Percentiles rank a stretch among this genome's conserved stretches.
Evolutionary conservation across 331 rosid species (phyloP).

Genomic region (Spiraea crenata): DNA sequence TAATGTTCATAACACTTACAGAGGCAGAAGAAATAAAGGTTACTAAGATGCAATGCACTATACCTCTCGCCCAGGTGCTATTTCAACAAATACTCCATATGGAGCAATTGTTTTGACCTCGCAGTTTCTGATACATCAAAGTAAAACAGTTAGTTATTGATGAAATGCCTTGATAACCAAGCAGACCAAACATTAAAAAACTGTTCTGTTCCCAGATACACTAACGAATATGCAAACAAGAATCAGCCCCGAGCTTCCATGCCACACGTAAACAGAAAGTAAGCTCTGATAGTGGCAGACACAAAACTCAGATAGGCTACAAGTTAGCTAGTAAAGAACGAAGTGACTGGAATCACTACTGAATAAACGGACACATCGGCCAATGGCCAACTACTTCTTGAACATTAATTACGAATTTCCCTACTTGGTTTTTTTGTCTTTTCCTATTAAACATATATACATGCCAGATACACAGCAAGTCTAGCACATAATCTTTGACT

Average conservation of each 20-base stretch:
- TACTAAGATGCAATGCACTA: background rate
- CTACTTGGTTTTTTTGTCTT: background rate
- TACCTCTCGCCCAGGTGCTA: constrained; percentile 99
- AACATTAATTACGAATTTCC: too few relatives aligned
- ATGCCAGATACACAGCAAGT: background rate
- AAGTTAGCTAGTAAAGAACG: background rate
- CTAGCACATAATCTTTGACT: background rate
- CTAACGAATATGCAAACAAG: constrained; percentile 9
- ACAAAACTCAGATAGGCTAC: background rate
- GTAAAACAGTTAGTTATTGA: constrained; percentile 7
- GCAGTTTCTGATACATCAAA: constrained; percentile 61
- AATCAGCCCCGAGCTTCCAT: too few relatives aligned
- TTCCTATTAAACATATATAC: too few relatives aligned
- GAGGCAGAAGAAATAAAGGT: background rate
- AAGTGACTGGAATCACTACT: background rate
- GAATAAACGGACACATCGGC: background rate
- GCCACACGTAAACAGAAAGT: too few relatives aligned
- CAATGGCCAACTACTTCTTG: background rate
- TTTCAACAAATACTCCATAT: constrained; percentile 92
- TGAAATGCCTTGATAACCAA: background rate
- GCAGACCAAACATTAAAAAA: background rate
- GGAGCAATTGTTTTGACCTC: constrained; percentile 79
- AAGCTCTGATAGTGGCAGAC: background rate
- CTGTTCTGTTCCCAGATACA: background rate
- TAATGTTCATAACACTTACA: background rate